Percentiles rank a stretch among this genome's conserved stretches.
These are phyloP conservation scores for Porcisia deanei DNA, from an alignment of 208 protist genomes.

Conservation along the genomic window DNA sequence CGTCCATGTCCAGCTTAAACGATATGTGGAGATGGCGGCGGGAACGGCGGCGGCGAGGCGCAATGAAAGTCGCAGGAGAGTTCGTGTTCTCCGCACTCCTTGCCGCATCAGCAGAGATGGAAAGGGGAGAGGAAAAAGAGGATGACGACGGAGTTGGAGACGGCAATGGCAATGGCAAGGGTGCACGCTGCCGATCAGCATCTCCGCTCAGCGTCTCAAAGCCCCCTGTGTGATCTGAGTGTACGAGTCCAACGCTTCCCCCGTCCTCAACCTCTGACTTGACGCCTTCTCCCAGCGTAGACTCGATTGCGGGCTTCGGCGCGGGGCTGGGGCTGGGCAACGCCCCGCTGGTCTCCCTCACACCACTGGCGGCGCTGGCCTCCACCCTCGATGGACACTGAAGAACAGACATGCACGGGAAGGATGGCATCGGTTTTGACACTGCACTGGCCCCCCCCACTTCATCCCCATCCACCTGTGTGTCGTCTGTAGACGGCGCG, in stretches of 20 bases:
- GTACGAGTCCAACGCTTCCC: background rate
- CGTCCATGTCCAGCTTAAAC: constrained; percentile 22
- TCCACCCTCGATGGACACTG: too few species aligned
- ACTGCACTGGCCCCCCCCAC: background rate
- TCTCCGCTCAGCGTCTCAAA: background rate
- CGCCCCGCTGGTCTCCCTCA: background rate
- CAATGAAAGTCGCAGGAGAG: background rate
- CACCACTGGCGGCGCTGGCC: background rate
- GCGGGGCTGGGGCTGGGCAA: background rate
- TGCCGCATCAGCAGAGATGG: background rate
- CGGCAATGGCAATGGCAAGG: background rate
- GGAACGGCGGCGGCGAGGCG: constrained; percentile 6
- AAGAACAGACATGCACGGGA: too few species aligned
- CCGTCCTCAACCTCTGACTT: background rate
- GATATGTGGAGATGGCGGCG: constrained; percentile 23
- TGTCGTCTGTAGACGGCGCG: background rate
- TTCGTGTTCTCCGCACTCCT: background rate
- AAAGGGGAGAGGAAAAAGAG: too few species aligned
- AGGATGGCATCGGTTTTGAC: background rate
- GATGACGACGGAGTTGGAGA: background rate
- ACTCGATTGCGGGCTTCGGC: background rate
- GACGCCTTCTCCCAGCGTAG: background rate
- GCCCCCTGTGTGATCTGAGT: background rate
- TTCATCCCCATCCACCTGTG: background rate
- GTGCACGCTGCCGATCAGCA: background rate